phyloP scores from a whole-genome alignment of 169 alveolate species.

The Condylostoma magnum region DNA sequence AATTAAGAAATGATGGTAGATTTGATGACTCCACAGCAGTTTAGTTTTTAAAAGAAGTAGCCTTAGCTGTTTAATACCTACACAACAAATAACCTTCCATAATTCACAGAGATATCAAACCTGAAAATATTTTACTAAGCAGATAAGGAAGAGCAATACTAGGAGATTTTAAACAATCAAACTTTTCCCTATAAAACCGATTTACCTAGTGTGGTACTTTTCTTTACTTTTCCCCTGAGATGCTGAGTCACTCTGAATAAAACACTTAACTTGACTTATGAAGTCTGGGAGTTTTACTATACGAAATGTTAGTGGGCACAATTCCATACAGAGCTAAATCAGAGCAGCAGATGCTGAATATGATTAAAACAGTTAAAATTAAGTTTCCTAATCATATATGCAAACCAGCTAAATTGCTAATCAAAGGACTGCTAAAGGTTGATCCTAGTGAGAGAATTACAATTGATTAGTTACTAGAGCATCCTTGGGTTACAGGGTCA shows the following conservation, averaged over 20 bases:
- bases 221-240: conserved; percentile 92
- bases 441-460: conserved; percentile 63
- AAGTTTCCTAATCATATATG: conserved; percentile 43
- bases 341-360: conserved; percentile 38
- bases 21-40: conserved; percentile 84
- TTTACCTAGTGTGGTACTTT: conserved; percentile 91
- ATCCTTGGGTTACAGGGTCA: conserved; percentile 57
- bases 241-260: conserved; percentile 82
- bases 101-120: conserved; percentile 90
- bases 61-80: conserved; percentile 88
- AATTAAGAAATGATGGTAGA: conserved; percentile 71
- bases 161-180: conserved; percentile 90
- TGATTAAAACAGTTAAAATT: conserved; percentile 39
- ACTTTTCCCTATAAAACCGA: conserved; percentile 53
- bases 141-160: conserved; percentile 70
- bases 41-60: conserved; percentile 81
- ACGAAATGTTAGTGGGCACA: not conserved
- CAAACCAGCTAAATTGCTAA: conserved; percentile 50
- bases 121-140: conserved; percentile 86
- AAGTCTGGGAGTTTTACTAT: not conserved
- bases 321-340: not conserved
- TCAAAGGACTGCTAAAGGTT: conserved; percentile 42
- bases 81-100: conserved; percentile 88
- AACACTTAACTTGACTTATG: not conserved
- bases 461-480: conserved; percentile 49